These are phyloP conservation scores for Eremomyces bilateralis DNA, from an alignment of 495 filamentous ascomycete species.

Conservation along the genomic window DNA sequence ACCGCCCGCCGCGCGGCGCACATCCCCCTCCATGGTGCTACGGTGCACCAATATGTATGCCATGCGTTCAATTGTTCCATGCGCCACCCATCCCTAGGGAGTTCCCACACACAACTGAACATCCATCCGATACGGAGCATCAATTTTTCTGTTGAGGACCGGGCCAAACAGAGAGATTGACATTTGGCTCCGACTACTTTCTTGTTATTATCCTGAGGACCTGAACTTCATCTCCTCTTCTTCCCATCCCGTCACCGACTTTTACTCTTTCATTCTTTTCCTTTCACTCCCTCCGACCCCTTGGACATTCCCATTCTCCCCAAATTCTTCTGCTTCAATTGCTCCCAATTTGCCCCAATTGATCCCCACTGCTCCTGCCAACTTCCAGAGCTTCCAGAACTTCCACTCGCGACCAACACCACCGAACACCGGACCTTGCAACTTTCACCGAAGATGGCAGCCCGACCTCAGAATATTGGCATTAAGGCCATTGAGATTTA, in stretches of 20 bases:
- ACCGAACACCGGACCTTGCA: no score
- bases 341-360: constrained; percentile 3
- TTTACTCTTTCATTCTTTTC: neutral
- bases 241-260: neutral
- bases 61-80: neutral
- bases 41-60: neutral
- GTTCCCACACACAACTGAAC: neutral
- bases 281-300: neutral
- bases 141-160: neutral
- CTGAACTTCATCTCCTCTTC: neutral
- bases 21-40: no score
- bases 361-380: constrained; percentile 1
- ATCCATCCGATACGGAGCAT: neutral
- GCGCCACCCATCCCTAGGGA: neutral
- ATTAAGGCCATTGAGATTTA: constrained; percentile 99
- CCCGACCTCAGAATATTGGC: constrained; percentile 88
- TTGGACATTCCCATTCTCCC: neutral
- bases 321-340: constrained; percentile 4
- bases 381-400: neutral
- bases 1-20: no score
- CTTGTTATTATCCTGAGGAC: neutral
- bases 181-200: no score
- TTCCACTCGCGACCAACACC: no score
- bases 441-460: constrained; percentile 39
- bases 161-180: no score